Base-by-base conservation (phyloP, 1,139 yeast species). In the Schwanniomyces etchellsii region DNA sequence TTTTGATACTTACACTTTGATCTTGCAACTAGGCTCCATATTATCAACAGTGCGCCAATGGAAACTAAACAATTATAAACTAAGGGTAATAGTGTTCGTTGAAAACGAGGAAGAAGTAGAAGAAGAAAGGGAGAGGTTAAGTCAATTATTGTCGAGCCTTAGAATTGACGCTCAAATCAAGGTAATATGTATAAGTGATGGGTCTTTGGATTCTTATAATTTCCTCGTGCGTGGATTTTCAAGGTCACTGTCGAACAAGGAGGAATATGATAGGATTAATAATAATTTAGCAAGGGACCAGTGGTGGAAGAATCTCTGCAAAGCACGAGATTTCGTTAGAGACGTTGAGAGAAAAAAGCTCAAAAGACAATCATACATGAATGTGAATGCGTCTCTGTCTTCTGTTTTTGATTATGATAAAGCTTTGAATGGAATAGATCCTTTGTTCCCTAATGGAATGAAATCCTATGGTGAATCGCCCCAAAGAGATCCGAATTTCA, bases 1-100 rank as follows among this genome's bases (percentile, higher is more conserved):
- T 48, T 86, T 91, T 50, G 98, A 91, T 51, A 91, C 98, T 0
- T 91, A 88, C 48, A 89, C 97, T 0, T 69, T 91, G 47, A 91
- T 91, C 43, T 61, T 91, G 35, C 98, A 91, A 48, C 63, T 91
- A 39, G 98, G 97, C 3, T 94, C 96, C 2, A 89, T 91, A 40
- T 60, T 91, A 38, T 77, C 84, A 6, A 88, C 97, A 0, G 98
- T 91, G 4, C 94, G 95, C 1, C 84, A 81, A 29, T 91, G 98
- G 98, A 80, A 83, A 40, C 65, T 68, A 28, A 77, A 81, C 1
- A 49, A 54, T 11, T 93, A 85, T 46, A 60, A 55, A 9, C 52
- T 91, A 24, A 66, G 98, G 34, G 86, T 91, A 5, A 77, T 89
- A 35, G 95, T 84, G 0, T 89, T 91, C 65, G 97, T 91, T 13